Evolutionary conservation across 2,329 filamentous ascomycete genomes (phyloP), one percentile per base, ranked within the genome.

Genomic region (Phaeosphaeria sp.): DNA sequence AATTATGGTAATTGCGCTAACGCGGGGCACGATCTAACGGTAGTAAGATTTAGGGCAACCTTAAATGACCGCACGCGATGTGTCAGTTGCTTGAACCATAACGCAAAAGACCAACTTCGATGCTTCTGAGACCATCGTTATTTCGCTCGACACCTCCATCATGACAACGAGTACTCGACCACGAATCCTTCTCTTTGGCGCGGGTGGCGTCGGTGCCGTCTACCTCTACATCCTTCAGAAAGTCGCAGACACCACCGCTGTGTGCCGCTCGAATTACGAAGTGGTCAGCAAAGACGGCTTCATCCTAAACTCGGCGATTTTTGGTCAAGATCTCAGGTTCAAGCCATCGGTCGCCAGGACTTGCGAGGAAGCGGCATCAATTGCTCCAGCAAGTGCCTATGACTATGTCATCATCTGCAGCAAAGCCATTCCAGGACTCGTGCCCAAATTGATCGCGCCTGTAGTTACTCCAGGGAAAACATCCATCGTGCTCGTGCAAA

Each of bases 401-500:
- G 81, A 84, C 67, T 84, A 79, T 64, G 65, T 84, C n/a, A 55
- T 84, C 11, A 77, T 84, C 39, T 77, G 74, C 27, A 78, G 75
- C 55, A 84, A 84, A 74, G 80, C 77, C 15, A 76, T 82, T 24
- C 80, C 80, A 1, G 75, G 69, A 8, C 71, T 67, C 6, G 69
- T 68, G 2, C 75, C 76, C 15, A 67, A 77, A 5, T 60, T 75
- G 21, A 78, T 84, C 47, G 65, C 65, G 6, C 75, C 79, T 0
- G 81, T 76, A 3, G 71, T 83, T 2, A 71, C 68, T 1, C 67
- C 70, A 9, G 61, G 62, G 11, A 66, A 76, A 48, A 87, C 85
- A 0, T 80, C 82, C 0, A 83, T 89, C 42, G 84, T 86, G 7
- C 80, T 89, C 0, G 80, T 87, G 17, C 86, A 89, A 59, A 89